Conservation (phyloP, 202 grass and related monocot species). For the Eragrostis tef region DNA sequence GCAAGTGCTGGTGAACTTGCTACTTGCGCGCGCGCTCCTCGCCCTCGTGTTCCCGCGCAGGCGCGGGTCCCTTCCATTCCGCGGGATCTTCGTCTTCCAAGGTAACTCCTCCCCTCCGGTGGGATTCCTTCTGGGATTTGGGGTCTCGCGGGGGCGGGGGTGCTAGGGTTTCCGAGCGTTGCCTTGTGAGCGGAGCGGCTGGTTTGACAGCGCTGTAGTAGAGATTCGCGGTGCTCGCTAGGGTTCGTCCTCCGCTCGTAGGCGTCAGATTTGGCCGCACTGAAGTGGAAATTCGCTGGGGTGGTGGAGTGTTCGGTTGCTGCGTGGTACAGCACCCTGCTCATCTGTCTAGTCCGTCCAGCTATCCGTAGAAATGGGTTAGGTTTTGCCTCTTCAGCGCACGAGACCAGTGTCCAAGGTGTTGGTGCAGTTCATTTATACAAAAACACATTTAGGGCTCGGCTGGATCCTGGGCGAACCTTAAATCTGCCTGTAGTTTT, state of each 20-base stretch:
- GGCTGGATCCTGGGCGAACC: neutral
- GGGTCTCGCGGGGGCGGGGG: neutral
- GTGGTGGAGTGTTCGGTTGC: neutral
- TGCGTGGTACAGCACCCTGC: neutral
- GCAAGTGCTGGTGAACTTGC: neutral
- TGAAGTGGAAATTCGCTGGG: neutral
- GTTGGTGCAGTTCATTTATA: neutral
- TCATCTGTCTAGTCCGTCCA: neutral
- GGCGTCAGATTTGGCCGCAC: neutral
- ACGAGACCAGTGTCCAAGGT: neutral
- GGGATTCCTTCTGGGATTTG: neutral
- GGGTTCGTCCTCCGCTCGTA: neutral
- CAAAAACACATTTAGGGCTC: neutral
- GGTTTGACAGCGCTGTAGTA: neutral
- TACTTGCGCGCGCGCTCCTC: neutral
- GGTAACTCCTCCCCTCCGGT: neutral
- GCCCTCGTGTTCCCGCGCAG: neutral
- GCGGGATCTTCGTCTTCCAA: neutral
- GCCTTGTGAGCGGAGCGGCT: neutral
- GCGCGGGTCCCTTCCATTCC: neutral
- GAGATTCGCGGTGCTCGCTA: neutral
- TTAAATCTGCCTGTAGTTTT: neutral
- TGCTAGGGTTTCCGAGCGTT: neutral
- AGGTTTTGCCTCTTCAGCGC: neutral
- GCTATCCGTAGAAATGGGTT: neutral